Conservation (phyloP, 2,329 filamentous ascomycete species). For the Colletotrichum horii region DNA sequence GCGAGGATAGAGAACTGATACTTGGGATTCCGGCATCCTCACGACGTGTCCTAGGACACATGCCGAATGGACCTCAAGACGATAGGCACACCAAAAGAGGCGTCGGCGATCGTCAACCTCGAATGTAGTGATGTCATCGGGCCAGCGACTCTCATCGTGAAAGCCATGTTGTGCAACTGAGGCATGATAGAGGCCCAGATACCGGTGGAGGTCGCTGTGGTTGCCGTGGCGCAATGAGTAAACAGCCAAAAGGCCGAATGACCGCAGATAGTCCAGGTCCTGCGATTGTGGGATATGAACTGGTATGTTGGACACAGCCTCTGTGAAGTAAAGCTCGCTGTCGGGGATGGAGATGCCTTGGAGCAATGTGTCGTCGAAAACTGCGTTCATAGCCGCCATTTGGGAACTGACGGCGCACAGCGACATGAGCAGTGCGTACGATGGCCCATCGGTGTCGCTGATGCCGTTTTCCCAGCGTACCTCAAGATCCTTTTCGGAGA, state of each 20-base stretch:
- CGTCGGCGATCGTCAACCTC: background rate
- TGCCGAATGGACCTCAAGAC: background rate
- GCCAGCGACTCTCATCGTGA: background rate
- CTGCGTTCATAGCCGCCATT: background rate
- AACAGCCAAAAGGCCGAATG: background rate
- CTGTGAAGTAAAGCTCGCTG: background rate
- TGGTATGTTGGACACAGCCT: background rate
- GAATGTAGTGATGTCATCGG: background rate
- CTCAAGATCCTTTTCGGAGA: background rate
- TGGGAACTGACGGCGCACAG: background rate
- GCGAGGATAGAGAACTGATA: background rate
- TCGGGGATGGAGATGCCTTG: background rate
- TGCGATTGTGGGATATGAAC: background rate
- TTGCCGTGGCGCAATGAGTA: background rate
- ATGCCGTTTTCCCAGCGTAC: background rate
- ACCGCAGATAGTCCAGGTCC: background rate
- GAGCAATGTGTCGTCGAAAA: background rate
- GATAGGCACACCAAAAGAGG: background rate
- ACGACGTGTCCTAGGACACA: background rate
- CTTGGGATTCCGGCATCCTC: background rate
- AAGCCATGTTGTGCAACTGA: background rate
- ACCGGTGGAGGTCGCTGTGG: background rate
- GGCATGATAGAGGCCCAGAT: background rate
- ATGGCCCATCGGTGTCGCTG: background rate
- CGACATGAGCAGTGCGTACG: background rate